Evolutionary conservation across 2,329 filamentous ascomycete species (phyloP).

Genomic region (Capronia americana): DNA sequence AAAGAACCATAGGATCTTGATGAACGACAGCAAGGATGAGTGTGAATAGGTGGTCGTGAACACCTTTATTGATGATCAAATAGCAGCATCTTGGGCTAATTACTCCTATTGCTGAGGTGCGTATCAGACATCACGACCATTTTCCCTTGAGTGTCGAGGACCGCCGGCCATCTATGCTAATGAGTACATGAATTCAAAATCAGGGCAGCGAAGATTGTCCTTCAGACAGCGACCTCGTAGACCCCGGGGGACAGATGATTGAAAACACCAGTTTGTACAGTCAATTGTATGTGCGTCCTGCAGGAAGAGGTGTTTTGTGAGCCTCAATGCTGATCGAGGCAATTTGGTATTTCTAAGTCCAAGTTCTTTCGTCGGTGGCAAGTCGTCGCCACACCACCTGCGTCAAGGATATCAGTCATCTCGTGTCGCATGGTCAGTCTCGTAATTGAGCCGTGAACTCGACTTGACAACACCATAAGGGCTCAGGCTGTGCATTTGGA

Average conservation of each 20-base stretch:
- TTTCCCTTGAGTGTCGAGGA: not conserved
- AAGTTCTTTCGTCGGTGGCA: no score
- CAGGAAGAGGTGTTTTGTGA: not conserved
- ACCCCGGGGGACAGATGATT: conserved; percentile 1
- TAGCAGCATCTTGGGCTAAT: not conserved
- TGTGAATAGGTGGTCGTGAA: not conserved
- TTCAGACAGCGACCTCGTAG: conserved; percentile 3
- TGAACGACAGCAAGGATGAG: not conserved
- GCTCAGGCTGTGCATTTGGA: not conserved
- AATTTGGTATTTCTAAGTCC: not conserved
- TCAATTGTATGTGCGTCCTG: not conserved
- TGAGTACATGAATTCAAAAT: conserved; percentile 7
- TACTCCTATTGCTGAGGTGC: conserved; percentile 5
- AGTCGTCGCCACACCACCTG: no score
- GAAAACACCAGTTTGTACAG: no score
- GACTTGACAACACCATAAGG: not conserved
- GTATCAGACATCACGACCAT: not conserved
- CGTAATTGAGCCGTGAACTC: not conserved
- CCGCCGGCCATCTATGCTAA: not conserved
- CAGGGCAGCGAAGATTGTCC: conserved; percentile 1
- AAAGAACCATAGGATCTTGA: conserved; percentile 6
- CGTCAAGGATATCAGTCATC: not conserved
- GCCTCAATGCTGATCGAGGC: not conserved
- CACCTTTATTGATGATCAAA: not conserved
- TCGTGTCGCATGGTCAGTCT: not conserved